Base-by-base conservation (phyloP, 495 filamentous ascomycete species). In the Immersiella caudata region DNA sequence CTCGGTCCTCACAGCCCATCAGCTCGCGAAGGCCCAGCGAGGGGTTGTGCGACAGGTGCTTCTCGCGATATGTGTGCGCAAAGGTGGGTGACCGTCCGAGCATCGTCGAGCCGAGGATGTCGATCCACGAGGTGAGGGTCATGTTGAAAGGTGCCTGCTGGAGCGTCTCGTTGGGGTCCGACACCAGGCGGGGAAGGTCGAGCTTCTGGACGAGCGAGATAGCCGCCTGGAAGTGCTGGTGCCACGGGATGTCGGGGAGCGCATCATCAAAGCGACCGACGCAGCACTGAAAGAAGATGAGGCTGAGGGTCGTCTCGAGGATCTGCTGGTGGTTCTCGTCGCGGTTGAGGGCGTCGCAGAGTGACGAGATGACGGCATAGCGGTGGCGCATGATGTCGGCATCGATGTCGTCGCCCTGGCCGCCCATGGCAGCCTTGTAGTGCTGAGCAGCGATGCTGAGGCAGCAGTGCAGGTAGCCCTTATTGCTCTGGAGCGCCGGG, bases 251-350 rank as follows among this genome's bases (percentile, higher is more conserved):
- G 73, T 99, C 95, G 2, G 93, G 93, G 14, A 99, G 87, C 60
- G 84, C 85, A 71, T 97, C 95, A 71, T 93, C 90, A 4, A 90
- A 86, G 56, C 91, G 83, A 36, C 95, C 95, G 65, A 98, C 94
- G 18, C 91, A 91, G 81, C 91, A 94, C 71, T 97, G 94, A 84
- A 97, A 99, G 81, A 98, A 93, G 67, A 97, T 97, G 88, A 99
- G 94, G 59, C 93, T 95, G 8, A 99, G 83, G 0, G 94, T 93
- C 2, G 95, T 93, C 79, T 99, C 95, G 14, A 99, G 86, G 69
- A 97, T 97, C 73, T 94, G 84, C 56, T 90, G 84, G 76, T 97
- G 93, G 68, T 97, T 82, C 69, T 87, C 86, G 71, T 99, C 94
- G 33, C 84, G 80, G 67, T 87, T 88, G 35, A 98, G 82, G 0